phyloP scores from a whole-genome alignment of 371 early-diverging fungal genomes.

The Rhizomucor miehei region DNA sequence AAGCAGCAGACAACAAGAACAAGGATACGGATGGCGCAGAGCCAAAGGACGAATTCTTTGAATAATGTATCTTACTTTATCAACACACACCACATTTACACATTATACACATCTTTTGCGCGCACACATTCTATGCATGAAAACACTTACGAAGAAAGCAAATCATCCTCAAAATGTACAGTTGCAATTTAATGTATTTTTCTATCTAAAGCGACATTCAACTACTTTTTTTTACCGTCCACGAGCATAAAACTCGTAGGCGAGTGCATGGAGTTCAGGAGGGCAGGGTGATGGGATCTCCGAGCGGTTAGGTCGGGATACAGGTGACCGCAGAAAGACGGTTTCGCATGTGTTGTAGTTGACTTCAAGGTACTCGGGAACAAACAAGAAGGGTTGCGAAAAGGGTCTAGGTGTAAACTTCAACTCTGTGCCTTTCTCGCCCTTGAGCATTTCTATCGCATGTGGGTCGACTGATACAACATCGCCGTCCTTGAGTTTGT shows the following conservation, averaged over 20 bases:
- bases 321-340: slow-evolving; percentile 85
- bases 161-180: too few relatives aligned
- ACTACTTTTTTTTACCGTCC: slow-evolving; percentile 29
- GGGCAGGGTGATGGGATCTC: slow-evolving; percentile 95
- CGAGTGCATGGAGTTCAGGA: slow-evolving; percentile 86
- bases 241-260: slow-evolving; percentile 88
- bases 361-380: slow-evolving; percentile 96
- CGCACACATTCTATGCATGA: too few relatives aligned
- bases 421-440: slow-evolving; percentile 51
- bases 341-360: slow-evolving; percentile 90
- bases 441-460: slow-evolving; percentile 71
- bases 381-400: slow-evolving; percentile 94
- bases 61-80: slow-evolving; percentile 9
- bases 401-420: slow-evolving; percentile 75
- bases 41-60: slow-evolving; percentile 28
- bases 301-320: slow-evolving; percentile 79
- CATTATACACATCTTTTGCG: too few relatives aligned
- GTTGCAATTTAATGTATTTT: too few relatives aligned
- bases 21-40: slow-evolving; percentile 1
- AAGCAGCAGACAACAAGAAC: not conserved
- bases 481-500: slow-evolving; percentile 86
- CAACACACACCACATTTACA: too few relatives aligned
- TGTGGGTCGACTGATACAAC: slow-evolving; percentile 82
- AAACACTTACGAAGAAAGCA: too few relatives aligned
- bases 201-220: too few relatives aligned